Evolutionary conservation across 257 asterid species (phyloP), one percentile per base, ranked within the genome.

Genomic region (Galeopsis tetrahit): DNA sequence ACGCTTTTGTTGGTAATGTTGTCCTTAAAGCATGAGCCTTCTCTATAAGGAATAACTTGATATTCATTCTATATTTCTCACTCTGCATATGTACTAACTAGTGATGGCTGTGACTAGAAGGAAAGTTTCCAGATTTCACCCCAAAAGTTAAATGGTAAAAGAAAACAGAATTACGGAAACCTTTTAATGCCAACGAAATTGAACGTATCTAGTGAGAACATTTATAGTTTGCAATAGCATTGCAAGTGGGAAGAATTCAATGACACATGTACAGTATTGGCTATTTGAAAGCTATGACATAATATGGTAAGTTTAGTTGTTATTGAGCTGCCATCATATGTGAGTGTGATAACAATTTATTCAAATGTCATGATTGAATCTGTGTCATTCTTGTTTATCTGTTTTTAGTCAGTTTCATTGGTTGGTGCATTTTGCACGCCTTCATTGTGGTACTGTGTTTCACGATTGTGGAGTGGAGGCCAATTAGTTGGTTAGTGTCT

Each of bases 1-100:
- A 36, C 44, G 15, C 2, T 44, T 53, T 63, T 46, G 33, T 62
- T 52, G 66, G 63, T 70, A 69, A 63, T 44, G 7, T 33, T 17
- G 39, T 28, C 46, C 42, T 73, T 31, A 39, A 17, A 48, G 5
- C 59, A 32, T 3, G 46, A 51, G 48, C 36, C 32, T 63, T 73
- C 60, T 59, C 71, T 61, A 10, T 15, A 10, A 61, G 51, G 6
- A 72, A 43, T 62, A 44, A 49, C 7, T 46, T 17, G 15, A 44
- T 33, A 33, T 3, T n/a, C 17, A 58, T 57, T 58, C 48, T 35
- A 6, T 7, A 13, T 10, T n/a, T 61, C 63, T n/a, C 15, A 2
- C 31, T 8, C 6, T 10, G 14, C 33, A 28, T 1, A 1, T 7
- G 11, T 17, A 6, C 34, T 53, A 21, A 21, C 60, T 15, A 17